phyloP scores from a whole-genome alignment of 2,329 filamentous ascomycete genomes.

The Penicillium decumbens region DNA sequence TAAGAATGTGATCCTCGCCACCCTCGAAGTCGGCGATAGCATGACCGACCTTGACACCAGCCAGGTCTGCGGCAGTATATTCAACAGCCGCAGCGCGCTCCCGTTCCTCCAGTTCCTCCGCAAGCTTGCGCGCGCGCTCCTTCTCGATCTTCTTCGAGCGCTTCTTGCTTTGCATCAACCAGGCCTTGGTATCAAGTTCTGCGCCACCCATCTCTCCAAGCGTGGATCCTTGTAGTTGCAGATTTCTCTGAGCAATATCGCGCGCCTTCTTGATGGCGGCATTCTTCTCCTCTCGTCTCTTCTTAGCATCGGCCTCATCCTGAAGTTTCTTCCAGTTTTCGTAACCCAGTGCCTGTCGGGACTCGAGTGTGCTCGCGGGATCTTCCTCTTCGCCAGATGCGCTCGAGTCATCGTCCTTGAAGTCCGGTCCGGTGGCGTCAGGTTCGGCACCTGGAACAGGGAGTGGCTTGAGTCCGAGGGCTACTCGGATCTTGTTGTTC shows the following conservation, averaged over 20 bases:
- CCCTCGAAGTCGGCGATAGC: constrained; percentile 77
- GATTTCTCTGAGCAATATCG: constrained; percentile 72
- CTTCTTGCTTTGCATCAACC: constrained; percentile 88
- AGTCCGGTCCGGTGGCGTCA: constrained; percentile 50
- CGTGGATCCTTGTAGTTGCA: constrained; percentile 74
- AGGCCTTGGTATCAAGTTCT: constrained; percentile 73
- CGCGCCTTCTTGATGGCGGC: constrained; percentile 81
- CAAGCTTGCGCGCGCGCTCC: constrained; percentile 63
- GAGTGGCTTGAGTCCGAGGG: constrained; percentile 84
- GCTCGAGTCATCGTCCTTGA: constrained; percentile 50
- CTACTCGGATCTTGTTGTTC: constrained; percentile 84
- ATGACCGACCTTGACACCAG: constrained; percentile 87
- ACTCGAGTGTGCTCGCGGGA: constrained; percentile 75
- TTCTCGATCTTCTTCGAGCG: constrained; percentile 83
- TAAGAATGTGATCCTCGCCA: constrained; percentile 77
- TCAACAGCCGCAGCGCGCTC: constrained; percentile 66
- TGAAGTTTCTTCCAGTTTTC: constrained; percentile 55
- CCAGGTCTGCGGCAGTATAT: constrained; percentile 80
- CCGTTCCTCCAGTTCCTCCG: constrained; percentile 73
- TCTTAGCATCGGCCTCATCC: constrained; percentile 68
- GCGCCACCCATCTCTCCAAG: constrained; percentile 69
- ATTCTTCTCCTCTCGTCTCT: constrained; percentile 72
- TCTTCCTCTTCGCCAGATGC: constrained; percentile 58
- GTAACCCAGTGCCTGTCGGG: constrained; percentile 45
- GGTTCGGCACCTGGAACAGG: constrained; percentile 66